Base-by-base conservation (phyloP, 2,329 filamentous ascomycete genomes). In the Corinectria fuckeliana region DNA sequence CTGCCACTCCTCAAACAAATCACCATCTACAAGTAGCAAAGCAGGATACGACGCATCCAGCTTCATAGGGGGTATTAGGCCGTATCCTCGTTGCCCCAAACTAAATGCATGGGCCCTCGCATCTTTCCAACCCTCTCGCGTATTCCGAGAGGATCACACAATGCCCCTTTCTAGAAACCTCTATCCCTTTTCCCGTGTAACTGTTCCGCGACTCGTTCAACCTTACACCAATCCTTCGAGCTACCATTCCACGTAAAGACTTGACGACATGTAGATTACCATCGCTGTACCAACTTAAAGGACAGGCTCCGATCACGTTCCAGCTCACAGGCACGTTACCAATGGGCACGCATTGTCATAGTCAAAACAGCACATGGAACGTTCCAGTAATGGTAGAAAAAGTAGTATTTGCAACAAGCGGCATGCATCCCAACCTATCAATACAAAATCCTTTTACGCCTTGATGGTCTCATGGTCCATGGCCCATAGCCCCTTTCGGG, bases 401-500 rank as follows among this genome's bases (percentile, higher is more conserved):
- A 69, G 41, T 54, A 47, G 28, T 54, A 54, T 58, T 68, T 65
- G 59, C 55, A 69, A 66, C 62, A 63, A 67, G 44, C 49, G 58
- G 61, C 61, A 66, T 62, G 66, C 61, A 65, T 65, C 65, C 65
- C 65, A 61, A 53, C 62, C 59, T 69, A 69, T 69, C 63, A 67
- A 69, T 69, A 69, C 65, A 69, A 51, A 52, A 50, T 50, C 52
- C 47, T 69, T 68, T 60, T 66, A 69, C 67, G 67, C 67, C 67
- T 63, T 41, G 42, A 48, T 16, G 38, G 38, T 56, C 53, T n/a
- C 53, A 56, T 60, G 63, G 55, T 54, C 58, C 36, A 53, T 49
- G 38, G 49, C 9, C 56, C 39, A 56, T 51, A 58, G 54, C 62
- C 67, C 42, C 59, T 66, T 69, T 58, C 54, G 34, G 62, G 55